These are phyloP conservation scores for Pythium phragmitis DNA, from an alignment of 352 stramenopile genomes.

Conservation along the genomic window DNA sequence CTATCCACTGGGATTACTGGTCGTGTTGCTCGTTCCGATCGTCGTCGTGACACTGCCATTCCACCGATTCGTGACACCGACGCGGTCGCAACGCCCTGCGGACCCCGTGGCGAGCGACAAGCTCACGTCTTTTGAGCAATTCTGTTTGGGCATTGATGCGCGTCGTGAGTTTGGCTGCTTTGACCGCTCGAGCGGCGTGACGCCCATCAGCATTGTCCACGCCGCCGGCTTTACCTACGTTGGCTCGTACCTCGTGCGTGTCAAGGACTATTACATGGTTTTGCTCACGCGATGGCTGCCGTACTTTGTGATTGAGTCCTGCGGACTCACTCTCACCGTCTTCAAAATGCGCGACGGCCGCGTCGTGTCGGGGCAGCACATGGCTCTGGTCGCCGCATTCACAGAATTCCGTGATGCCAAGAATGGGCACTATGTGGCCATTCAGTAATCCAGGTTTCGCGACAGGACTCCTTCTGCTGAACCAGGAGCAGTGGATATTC, in stretches of 20 bases:
- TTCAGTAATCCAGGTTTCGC: not conserved
- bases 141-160: constrained; percentile 12
- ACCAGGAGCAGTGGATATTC: too few species aligned
- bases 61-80: not conserved
- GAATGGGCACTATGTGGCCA: constrained; percentile 11
- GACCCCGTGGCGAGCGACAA: too few species aligned
- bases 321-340: constrained; percentile 23
- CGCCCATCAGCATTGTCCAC: constrained; percentile 23
- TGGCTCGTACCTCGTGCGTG: constrained; percentile 21
- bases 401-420: constrained; percentile 17
- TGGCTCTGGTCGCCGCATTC: constrained; percentile 16
- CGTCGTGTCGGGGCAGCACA: constrained; percentile 23
- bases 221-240: constrained; percentile 21
- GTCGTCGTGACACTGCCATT: not conserved
- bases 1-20: constrained; percentile 15
- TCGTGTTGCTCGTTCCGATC: constrained; percentile 12
- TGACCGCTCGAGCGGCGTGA: constrained; percentile 7
- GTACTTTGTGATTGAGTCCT: constrained; percentile 12
- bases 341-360: constrained; percentile 17
- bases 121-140: constrained; percentile 4
- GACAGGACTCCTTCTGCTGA: too few species aligned
- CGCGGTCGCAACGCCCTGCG: too few species aligned
- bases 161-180: constrained; percentile 21
- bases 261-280: constrained; percentile 29
- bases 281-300: constrained; percentile 14